Base-by-base conservation (phyloP, 495 filamentous ascomycete genomes). In the Aspergillus olivimuriae region DNA sequence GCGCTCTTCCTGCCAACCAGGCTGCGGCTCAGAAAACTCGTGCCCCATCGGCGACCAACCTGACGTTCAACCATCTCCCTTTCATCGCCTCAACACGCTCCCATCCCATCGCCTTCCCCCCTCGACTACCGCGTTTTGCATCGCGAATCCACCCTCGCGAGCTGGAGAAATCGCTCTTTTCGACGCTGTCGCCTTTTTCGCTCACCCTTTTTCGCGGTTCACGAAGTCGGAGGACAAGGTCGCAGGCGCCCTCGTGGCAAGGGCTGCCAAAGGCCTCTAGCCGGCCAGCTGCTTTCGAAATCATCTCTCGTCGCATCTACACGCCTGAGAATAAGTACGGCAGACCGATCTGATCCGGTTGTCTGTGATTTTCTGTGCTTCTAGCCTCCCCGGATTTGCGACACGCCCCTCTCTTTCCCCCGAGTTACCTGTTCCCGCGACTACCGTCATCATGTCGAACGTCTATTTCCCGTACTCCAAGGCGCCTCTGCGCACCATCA, bases 401-500 rank as follows among this genome's bases (percentile, higher is more conserved):
- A 47, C 19, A 14, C 39, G 33, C 34, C 10, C 28, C 16, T 10
- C 15, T 36, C 18, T 24, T 19, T 36, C n/a, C 26, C 38, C 28
- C 28, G 38, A 41, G n/a, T 34, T 28, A 37, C 44, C 11, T 34
- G 35, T 43, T 44, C 40, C 45, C 50, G 49, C 54, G 42, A 55
- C 44, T 41, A 59, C 60, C 50, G 61, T 65, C 60, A 89, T 58
- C 58, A 97, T 96, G 92, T 81, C 89, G 75, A 92, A 94, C 71
- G 83, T 95, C 55, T 83, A 83, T 58, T 95, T 95, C 53, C 76
- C 84, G 43, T 84, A 87, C 61, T 97, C 92, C 53, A 89, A 87
- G 74, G 92, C 92, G 80, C 88, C 89, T 54, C 72, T 95, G 77
- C 88, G 89, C 73, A 88, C 83, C 43, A 87, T 99, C 50, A 80